Evolutionary conservation across 2,329 filamentous ascomycete genomes (phyloP).

Genomic region (Pyrenophora tritici-repentis): DNA sequence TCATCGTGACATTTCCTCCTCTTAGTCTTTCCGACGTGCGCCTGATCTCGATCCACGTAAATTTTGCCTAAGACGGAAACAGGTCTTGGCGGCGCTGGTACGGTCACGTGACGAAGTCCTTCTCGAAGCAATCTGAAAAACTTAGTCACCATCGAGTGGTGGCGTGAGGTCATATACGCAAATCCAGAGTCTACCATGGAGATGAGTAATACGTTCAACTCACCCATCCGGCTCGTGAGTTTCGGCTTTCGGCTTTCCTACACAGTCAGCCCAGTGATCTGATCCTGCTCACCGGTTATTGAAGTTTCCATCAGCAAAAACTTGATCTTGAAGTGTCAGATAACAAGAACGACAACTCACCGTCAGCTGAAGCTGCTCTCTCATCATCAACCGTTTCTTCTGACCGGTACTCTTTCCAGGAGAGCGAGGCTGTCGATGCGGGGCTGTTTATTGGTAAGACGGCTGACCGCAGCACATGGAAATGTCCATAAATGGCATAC

Average conservation of each 20-base stretch:
- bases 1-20: too few relatives aligned
- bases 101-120: too few relatives aligned
- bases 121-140: too few relatives aligned
- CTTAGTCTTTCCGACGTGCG: too few relatives aligned
- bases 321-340: not conserved
- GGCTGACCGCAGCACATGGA: not conserved
- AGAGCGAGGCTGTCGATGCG: not conserved
- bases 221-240: too few relatives aligned
- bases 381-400: not conserved
- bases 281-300: slow-evolving; percentile 8
- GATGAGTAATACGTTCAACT: too few relatives aligned
- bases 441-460: not conserved
- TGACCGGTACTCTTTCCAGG: not conserved
- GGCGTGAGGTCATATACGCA: too few relatives aligned
- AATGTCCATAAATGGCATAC: not conserved
- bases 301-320: slow-evolving; percentile 9
- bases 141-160: too few relatives aligned
- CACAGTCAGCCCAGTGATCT: not conserved
- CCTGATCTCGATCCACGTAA: too few relatives aligned
- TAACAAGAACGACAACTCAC: not conserved
- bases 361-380: slow-evolving; percentile 1
- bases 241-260: not conserved
- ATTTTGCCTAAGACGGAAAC: too few relatives aligned
- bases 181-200: too few relatives aligned
- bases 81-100: too few relatives aligned